Percentiles rank a stretch among this genome's conserved stretches.
phyloP scores from a whole-genome alignment of 1,284 basidiomycete species.

The Fomitiporia mediterranea region DNA sequence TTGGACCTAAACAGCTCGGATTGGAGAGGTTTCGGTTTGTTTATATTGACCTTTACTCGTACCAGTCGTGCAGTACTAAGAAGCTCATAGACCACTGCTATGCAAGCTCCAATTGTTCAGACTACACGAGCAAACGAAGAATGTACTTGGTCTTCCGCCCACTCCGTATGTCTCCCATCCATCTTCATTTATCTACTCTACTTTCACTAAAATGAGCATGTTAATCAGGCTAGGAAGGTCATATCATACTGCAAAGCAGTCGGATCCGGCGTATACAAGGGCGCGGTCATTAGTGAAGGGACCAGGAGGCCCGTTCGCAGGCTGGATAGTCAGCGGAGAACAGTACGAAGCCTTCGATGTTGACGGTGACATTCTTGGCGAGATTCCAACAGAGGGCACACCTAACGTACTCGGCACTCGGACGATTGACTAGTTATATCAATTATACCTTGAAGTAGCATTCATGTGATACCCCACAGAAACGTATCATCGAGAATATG shows the following conservation, averaged over 20 bases:
- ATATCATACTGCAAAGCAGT: slow-evolving; percentile 32
- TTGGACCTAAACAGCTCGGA: slow-evolving; percentile 62
- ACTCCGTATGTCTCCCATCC: slow-evolving; percentile 17
- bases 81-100: slow-evolving; percentile 41
- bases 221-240: slow-evolving; percentile 24
- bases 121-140: slow-evolving; percentile 32
- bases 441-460: background rate
- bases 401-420: too few relatives aligned
- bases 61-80: too few relatives aligned
- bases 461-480: too few relatives aligned
- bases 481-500: too few relatives aligned
- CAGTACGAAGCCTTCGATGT: slow-evolving; percentile 48
- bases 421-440: too few relatives aligned
- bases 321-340: slow-evolving; percentile 55
- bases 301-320: slow-evolving; percentile 42
- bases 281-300: slow-evolving; percentile 46
- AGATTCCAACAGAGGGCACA: background rate
- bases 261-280: slow-evolving; percentile 38
- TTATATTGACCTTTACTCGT: background rate
- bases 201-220: slow-evolving; percentile 1
- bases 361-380: slow-evolving; percentile 14
- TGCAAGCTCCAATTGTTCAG: slow-evolving; percentile 47
- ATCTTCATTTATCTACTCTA: slow-evolving; percentile 4
- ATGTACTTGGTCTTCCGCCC: slow-evolving; percentile 19
- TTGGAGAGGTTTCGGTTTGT: slow-evolving; percentile 57